Base-by-base conservation (phyloP, 1,284 basidiomycete species). In the Afroboletus lepidellus region DNA sequence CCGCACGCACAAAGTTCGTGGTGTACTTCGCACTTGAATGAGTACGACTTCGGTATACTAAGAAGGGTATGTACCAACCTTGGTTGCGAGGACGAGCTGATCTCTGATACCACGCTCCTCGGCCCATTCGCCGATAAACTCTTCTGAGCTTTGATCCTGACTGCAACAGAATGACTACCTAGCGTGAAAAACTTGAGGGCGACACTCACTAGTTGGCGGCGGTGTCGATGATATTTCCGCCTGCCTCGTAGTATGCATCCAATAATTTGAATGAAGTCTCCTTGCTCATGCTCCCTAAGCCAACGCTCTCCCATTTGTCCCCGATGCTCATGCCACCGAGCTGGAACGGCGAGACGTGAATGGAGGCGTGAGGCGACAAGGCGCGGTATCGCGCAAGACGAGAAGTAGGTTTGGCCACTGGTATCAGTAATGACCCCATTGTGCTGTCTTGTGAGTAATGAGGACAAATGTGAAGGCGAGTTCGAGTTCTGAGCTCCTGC, bases 71-170 rank as follows among this genome's bases (percentile, higher is more conserved):
- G n/a, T n/a, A n/a, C n/a, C n/a, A 5, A 16, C 77, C 67, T 84
- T 83, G 12, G 78, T 83, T 3, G 79, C 79, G 41, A 83, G 70
- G 47, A 81, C 75, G 11, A 78, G 65, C 59, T 82, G 77, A 57
- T 85, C 79, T 8, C 82, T 73, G 34, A 75, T 80, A 0, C 72
- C 74, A 7, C 77, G 70, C 9, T 60, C 41, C 48, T 80, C 75
- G 39, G 73, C 75, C 83, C 83, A 85, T 61, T 80, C 80, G 1
- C 83, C 83, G 33, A 84, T 75, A 51, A 80, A 75, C 36, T 65
- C 61, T 57, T 84, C 82, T 4, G 75, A 78, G 2, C 72, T 63
- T 41, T 76, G 79, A 33, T 77, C 71, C 49, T 80, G 77, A 53
- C 79, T 82, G 33, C 3, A 16, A n/a, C 23, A 2, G 23, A 20